Conservation (phyloP, 2,329 filamentous ascomycete genomes). For the Calonectria pteridis region DNA sequence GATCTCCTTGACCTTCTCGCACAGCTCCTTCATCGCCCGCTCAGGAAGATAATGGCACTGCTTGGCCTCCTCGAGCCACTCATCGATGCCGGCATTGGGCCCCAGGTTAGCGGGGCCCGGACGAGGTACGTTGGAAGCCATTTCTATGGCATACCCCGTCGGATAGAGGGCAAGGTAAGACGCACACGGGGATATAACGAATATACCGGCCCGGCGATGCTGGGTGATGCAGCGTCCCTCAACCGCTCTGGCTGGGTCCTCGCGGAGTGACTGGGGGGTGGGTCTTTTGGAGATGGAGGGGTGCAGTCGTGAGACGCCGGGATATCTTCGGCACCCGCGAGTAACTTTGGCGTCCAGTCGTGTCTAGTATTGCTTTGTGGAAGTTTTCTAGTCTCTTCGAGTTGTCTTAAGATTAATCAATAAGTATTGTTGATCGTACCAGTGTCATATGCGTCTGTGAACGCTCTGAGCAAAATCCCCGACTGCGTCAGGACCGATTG, state of each 20-base stretch:
- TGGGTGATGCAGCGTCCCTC: conserved; percentile 42
- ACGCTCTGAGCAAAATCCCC: neutral
- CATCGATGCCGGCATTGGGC: conserved; percentile 87
- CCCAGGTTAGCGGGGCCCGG: conserved; percentile 90
- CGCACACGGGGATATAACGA: conserved; percentile 30
- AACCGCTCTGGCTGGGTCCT: conserved; percentile 28
- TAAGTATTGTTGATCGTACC: neutral
- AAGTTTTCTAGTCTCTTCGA: neutral
- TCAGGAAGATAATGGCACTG: conserved; percentile 98
- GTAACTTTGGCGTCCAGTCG: neutral
- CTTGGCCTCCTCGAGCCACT: conserved; percentile 97
- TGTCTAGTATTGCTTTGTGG: neutral
- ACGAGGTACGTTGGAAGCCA: conserved; percentile 76
- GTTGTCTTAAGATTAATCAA: neutral
- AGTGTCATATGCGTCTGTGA: neutral
- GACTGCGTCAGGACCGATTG: conserved; percentile 1
- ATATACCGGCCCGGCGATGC: conserved; percentile 42
- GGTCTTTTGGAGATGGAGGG: conserved; percentile 46
- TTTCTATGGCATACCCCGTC: conserved; percentile 45
- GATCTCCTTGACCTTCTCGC: conserved; percentile 98
- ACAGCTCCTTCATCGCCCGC: conserved; percentile 97
- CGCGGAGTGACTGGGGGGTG: conserved; percentile 44
- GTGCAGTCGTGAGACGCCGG: conserved; percentile 47
- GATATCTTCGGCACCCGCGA: conserved; percentile 42
- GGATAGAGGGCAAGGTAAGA: conserved; percentile 32